Evolutionary conservation across 164 flowering plant species (phyloP).

Genomic region (Amborella trichopoda): DNA sequence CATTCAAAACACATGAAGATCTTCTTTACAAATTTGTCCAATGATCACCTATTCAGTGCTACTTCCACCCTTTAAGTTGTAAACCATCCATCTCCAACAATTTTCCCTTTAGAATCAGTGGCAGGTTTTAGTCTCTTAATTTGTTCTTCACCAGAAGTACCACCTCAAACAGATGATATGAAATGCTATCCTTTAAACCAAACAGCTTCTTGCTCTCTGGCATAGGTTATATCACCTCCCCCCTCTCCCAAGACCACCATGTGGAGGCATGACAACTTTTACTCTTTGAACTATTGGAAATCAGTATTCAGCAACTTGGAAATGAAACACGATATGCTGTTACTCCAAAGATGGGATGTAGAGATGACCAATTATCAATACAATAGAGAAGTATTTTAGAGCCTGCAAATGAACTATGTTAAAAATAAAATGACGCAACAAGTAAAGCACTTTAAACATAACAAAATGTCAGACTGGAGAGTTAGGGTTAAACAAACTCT

Average conservation of each 20-base stretch:
- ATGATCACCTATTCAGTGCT: slow-evolving; percentile 51
- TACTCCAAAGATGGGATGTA: no score
- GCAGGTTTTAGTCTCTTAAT: slow-evolving; percentile 82
- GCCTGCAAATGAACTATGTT: no score
- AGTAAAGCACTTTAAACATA: no score
- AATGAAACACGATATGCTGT: no score
- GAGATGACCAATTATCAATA: no score
- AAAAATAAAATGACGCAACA: no score
- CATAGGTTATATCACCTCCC: slow-evolving; percentile 82
- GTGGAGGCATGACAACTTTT: slow-evolving; percentile 61
- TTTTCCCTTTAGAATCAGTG: slow-evolving; percentile 83
- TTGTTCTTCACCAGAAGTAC: slow-evolving; percentile 82
- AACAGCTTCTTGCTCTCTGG: slow-evolving; percentile 87
- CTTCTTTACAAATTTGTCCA: not conserved
- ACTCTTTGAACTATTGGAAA: slow-evolving; percentile 66
- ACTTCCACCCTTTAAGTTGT: slow-evolving; percentile 80
- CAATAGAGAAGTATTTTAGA: no score
- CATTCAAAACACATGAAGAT: no score
- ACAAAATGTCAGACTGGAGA: no score
- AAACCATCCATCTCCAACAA: slow-evolving; percentile 96
- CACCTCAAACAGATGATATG: slow-evolving; percentile 69
- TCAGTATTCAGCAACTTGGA: slow-evolving; percentile 78
- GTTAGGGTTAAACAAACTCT: no score
- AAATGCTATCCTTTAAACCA: slow-evolving; percentile 97
- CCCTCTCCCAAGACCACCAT: slow-evolving; percentile 88